A percentile compares a stretch with the other conserved stretches of the same genome.
phyloP scores from a whole-genome alignment of 2,329 filamentous ascomycete species.

The Curvularia spicifera region DNA sequence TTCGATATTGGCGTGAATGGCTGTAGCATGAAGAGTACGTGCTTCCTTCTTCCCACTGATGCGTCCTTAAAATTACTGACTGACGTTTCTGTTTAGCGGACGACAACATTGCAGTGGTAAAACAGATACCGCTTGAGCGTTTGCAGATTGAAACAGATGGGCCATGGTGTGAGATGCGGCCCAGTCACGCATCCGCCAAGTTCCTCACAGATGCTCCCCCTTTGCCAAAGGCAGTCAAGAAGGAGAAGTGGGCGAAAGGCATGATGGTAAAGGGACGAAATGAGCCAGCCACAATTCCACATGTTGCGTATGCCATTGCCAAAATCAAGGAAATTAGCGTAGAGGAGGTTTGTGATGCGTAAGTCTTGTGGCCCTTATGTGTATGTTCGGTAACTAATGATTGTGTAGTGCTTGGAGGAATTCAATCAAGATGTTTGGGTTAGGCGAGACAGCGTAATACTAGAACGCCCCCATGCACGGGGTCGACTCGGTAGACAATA shows the following conservation, averaged over 20 bases:
- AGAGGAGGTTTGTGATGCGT: constrained; percentile 83
- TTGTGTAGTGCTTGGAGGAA: constrained; percentile 46
- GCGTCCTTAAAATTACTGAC: not conserved
- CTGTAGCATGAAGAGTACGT: constrained; percentile 83
- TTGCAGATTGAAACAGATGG: constrained; percentile 97
- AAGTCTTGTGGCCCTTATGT: constrained; percentile 38
- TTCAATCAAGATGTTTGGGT: constrained; percentile 50
- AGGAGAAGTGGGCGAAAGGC: constrained; percentile 90
- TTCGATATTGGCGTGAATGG: constrained; percentile 96
- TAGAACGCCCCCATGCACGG: not conserved
- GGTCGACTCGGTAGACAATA: constrained; percentile 12
- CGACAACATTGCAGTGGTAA: constrained; percentile 84
- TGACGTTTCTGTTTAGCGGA: constrained; percentile 31
- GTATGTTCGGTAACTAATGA: constrained; percentile 6
- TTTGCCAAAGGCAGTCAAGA: constrained; percentile 86
- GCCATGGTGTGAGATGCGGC: constrained; percentile 93
- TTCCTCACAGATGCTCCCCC: constrained; percentile 72
- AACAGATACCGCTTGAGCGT: constrained; percentile 75
- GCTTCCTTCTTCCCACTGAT: not conserved
- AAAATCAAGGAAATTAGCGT: constrained; percentile 80
- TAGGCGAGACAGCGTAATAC: constrained; percentile 37
- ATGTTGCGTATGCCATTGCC: constrained; percentile 88
- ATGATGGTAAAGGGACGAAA: constrained; percentile 94
- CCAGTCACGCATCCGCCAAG: constrained; percentile 83
- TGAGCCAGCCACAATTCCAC: constrained; percentile 85